These are phyloP conservation scores for Mucor velutinosus DNA, from an alignment of 371 early-diverging fungal species.

Conservation along the genomic window DNA sequence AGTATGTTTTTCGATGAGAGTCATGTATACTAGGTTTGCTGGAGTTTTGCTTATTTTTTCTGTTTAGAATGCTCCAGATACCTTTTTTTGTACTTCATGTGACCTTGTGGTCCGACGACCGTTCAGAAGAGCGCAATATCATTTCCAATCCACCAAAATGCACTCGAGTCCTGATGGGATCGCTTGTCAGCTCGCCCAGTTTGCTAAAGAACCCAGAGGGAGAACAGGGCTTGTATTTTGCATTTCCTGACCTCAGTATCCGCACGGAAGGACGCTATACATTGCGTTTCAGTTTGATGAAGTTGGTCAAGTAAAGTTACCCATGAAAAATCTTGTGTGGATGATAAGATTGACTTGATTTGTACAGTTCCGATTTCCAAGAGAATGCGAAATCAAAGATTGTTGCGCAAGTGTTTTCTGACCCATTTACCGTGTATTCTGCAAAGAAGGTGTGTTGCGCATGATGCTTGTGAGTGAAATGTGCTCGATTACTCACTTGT, in stretches of 20 bases:
- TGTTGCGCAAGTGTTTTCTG: conserved; percentile 60
- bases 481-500: background rate
- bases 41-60: background rate
- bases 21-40: background rate
- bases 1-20: conserved; percentile 34
- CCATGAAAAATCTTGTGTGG: background rate
- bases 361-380: conserved; percentile 50
- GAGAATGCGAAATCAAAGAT: conserved; percentile 55
- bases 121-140: conserved; percentile 56
- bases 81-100: conserved; percentile 77
- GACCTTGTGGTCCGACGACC: conserved; percentile 75
- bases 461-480: background rate
- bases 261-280: conserved; percentile 90
- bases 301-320: conserved; percentile 39
- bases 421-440: conserved; percentile 61
- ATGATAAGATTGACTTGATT: background rate
- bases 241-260: conserved; percentile 88
- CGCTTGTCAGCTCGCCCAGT: conserved; percentile 78
- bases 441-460: conserved; percentile 48
- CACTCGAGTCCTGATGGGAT: conserved; percentile 75
- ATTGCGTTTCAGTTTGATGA: conserved; percentile 69
- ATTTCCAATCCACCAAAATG: conserved; percentile 65
- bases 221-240: conserved; percentile 84
- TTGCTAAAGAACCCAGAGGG: conserved; percentile 72
- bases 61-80: conserved; percentile 48